Evolutionary conservation across 2,329 filamentous ascomycete genomes (phyloP).

Genomic region (Aspergillus clavatus): DNA sequence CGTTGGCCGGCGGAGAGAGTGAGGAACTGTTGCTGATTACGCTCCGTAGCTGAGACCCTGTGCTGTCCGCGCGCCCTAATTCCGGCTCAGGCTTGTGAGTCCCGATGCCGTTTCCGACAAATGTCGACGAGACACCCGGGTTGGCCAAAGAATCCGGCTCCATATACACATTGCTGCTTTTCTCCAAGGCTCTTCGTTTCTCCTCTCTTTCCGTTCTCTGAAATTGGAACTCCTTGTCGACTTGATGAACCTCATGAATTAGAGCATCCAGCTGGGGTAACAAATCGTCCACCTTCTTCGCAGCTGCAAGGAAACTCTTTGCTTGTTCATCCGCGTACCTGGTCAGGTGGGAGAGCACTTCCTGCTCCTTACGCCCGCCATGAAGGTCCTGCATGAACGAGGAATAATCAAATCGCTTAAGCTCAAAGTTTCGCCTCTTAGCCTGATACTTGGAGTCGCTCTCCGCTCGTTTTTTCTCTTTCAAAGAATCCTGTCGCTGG

Average conservation of each 20-base stretch:
- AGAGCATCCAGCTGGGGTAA: constrained; percentile 87
- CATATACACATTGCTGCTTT: constrained; percentile 69
- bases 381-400: constrained; percentile 99
- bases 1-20: constrained; percentile 38
- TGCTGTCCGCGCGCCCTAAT: constrained; percentile 68
- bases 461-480: constrained; percentile 92
- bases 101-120: constrained; percentile 42
- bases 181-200: constrained; percentile 84
- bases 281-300: constrained; percentile 81
- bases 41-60: constrained; percentile 60
- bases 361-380: constrained; percentile 95
- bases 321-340: constrained; percentile 91
- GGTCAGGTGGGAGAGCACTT: constrained; percentile 89
- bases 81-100: constrained; percentile 61
- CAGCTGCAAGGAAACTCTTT: constrained; percentile 71
- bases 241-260: constrained; percentile 80
- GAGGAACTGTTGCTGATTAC: constrained; percentile 46
- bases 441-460: constrained; percentile 95
- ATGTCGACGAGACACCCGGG: constrained; percentile 30
- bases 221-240: constrained; percentile 95
- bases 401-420: constrained; percentile 97
- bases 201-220: constrained; percentile 93
- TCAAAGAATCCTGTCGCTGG: constrained; percentile 89
- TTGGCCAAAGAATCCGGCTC: constrained; percentile 61
- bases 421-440: constrained; percentile 89